These are phyloP conservation scores for Quillaja saponaria DNA, from an alignment of 306 rosid species.

Conservation along the genomic window DNA sequence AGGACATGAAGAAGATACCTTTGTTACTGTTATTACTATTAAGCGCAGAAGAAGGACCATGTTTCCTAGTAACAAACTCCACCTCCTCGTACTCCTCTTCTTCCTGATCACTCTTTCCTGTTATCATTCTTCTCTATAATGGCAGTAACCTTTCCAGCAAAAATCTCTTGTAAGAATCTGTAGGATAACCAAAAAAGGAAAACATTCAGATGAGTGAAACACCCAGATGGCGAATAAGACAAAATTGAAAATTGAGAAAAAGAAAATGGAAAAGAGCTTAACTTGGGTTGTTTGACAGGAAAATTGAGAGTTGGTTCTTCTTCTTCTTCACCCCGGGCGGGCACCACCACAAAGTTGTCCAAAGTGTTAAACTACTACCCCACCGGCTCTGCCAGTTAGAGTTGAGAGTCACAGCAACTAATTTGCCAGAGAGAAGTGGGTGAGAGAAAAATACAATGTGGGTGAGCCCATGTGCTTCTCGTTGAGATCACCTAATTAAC, in stretches of 20 bases:
- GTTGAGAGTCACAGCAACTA: constrained; percentile 24
- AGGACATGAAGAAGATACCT: constrained; percentile 47
- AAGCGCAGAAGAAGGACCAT: constrained; percentile 69
- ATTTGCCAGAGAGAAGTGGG: background rate
- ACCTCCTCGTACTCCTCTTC: constrained; percentile 94
- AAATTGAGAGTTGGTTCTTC: constrained; percentile 5
- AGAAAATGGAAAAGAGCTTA: background rate
- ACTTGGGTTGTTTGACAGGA: background rate
- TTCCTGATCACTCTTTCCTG: constrained; percentile 68
- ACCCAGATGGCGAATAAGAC: constrained; percentile 29
- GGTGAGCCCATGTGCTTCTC: constrained; percentile 50
- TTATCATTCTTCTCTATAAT: constrained; percentile 56
- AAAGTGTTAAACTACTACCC: constrained; percentile 1
- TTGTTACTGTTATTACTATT: constrained; percentile 47
- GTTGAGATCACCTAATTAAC: constrained; percentile 39
- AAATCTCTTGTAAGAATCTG: constrained; percentile 16
- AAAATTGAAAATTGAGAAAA: background rate
- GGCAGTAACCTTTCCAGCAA: background rate
- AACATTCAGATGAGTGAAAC: constrained; percentile 19
- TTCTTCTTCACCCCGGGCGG: constrained; percentile 8
- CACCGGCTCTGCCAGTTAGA: constrained; percentile 30
- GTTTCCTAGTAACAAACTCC: constrained; percentile 63
- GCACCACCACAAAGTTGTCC: background rate
- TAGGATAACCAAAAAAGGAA: constrained; percentile 8
- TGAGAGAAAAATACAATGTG: constrained; percentile 43